Evolutionary conservation across 2,329 filamentous ascomycete genomes (phyloP).

Genomic region (Trichoderma sp.): DNA sequence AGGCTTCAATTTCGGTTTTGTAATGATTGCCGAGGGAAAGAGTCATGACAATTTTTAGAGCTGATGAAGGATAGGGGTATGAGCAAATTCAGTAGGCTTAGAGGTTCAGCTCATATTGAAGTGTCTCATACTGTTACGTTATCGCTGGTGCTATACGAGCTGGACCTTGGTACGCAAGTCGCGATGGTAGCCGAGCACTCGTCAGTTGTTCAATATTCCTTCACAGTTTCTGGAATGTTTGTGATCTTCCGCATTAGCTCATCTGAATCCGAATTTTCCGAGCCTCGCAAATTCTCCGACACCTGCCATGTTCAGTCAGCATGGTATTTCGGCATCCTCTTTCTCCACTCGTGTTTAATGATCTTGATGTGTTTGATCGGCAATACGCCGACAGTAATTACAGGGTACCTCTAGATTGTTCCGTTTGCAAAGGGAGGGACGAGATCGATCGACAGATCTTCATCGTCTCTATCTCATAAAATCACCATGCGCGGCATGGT

Average conservation of each 20-base stretch:
- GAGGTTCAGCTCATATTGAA: not conserved
- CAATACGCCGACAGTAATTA: not conserved
- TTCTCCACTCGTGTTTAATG: not conserved
- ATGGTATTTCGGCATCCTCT: not conserved
- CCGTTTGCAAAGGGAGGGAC: not conserved
- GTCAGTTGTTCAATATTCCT: not conserved
- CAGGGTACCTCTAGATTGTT: not conserved
- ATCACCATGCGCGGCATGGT: not conserved
- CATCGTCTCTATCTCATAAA: not conserved
- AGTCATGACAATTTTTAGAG: not conserved
- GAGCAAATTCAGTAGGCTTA: not conserved
- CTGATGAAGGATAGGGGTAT: not conserved
- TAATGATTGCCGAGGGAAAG: not conserved
- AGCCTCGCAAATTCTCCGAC: not conserved
- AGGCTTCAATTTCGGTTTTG: not conserved
- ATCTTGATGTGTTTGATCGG: not conserved
- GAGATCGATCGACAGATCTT: not conserved
- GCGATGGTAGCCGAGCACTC: not conserved
- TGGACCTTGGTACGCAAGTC: not conserved
- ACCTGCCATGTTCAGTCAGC: not conserved
- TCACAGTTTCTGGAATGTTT: not conserved
- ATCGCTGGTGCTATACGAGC: not conserved
- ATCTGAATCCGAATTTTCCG: not conserved
- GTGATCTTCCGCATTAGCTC: not conserved
- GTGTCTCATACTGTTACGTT: not conserved